These are phyloP conservation scores for Hymenoscyphus infarciens DNA, from an alignment of 2,329 filamentous ascomycete species.

Conservation along the genomic window DNA sequence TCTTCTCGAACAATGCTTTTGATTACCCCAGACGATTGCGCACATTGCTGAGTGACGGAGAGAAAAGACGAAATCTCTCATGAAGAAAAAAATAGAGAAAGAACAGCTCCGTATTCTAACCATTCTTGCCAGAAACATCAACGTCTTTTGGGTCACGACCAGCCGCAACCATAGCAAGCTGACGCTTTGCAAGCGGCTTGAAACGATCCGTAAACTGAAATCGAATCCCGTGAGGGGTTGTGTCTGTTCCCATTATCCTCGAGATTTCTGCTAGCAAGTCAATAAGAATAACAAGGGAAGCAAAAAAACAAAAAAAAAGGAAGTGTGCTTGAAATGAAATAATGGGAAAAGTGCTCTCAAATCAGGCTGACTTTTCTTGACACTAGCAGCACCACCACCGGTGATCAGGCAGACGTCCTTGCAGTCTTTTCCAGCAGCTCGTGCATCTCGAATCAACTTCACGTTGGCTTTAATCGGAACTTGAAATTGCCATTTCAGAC, in stretches of 20 bases:
- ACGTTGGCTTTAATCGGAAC: slow-evolving; percentile 35
- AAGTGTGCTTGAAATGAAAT: slow-evolving; percentile 9
- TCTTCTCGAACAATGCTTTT: too few relatives aligned
- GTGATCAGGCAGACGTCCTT: slow-evolving; percentile 11
- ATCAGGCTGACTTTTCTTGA: slow-evolving; percentile 13
- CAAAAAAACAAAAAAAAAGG: background rate
- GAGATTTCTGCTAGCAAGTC: slow-evolving; percentile 21
- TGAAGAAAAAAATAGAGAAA: slow-evolving; percentile 5
- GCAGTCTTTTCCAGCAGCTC: slow-evolving; percentile 33
- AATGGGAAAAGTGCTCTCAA: slow-evolving; percentile 3
- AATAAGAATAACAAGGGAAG: slow-evolving; percentile 7
- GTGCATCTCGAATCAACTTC: slow-evolving; percentile 34
- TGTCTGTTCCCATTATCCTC: slow-evolving; percentile 27
- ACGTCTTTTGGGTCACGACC: slow-evolving; percentile 42
- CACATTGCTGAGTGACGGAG: too few relatives aligned
- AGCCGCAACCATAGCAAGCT: slow-evolving; percentile 43
- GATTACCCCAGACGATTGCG: too few relatives aligned
- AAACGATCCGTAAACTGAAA: slow-evolving; percentile 34
- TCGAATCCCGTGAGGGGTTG: slow-evolving; percentile 21
- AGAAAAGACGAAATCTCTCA: too few relatives aligned
- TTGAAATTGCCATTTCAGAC: slow-evolving; percentile 32
- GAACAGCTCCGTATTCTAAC: slow-evolving; percentile 1
- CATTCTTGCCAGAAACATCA: slow-evolving; percentile 16
- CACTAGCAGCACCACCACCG: slow-evolving; percentile 6
- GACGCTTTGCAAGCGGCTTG: slow-evolving; percentile 49